Base-by-base conservation (phyloP, 768 basidiomycete genomes). In the Lyophyllum shimeji region DNA sequence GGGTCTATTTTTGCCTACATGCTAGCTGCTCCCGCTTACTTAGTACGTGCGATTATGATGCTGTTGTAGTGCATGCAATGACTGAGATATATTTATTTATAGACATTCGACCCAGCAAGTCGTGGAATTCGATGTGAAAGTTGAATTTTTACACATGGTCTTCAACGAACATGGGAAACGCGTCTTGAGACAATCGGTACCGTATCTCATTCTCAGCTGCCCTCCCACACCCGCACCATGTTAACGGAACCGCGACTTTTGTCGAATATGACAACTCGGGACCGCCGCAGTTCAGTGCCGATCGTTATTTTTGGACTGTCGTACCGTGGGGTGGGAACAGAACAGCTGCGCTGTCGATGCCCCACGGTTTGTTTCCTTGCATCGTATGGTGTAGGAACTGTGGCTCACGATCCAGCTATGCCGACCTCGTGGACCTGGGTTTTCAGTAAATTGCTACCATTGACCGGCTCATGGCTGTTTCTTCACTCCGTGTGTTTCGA, bases 201-300 rank as follows among this genome's bases (percentile, higher is more conserved):
- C 34, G 34, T 11, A 5, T 12, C 3, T 17, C 34, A 37, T 8
- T 17, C 15, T 37, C 34, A 8, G 8, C 34, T 37, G 8, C 27
- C 7, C 29, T 48, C 46, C n/a, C 46, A 48, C 46, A 48, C 46
- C 46, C 46, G 46, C 46, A 48, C 46, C 46, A 48, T 20, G 7
- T 20, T 5, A n/a, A 7, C 46, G 46, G 46, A 29, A 48, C 46
- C 46, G 46, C 15, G 25, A 11, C 46, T 20, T 48, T 25, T 48
- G 46, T 31, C 46, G 25, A 20, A n/a, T n/a, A 25, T 17, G 46
- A 31, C 27, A 20, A 13, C 3, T 37, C 15, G 8, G 12, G 3
- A 37, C 34, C 34, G 15, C 8, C 7, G 12, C 3, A 13, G 12
- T 3, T 8, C 34, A 37, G 15, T 6, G 3, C 15, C 12, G 34